phyloP scores from a whole-genome alignment of 805 yeast genomes.

The Myxozyma neglecta region DNA sequence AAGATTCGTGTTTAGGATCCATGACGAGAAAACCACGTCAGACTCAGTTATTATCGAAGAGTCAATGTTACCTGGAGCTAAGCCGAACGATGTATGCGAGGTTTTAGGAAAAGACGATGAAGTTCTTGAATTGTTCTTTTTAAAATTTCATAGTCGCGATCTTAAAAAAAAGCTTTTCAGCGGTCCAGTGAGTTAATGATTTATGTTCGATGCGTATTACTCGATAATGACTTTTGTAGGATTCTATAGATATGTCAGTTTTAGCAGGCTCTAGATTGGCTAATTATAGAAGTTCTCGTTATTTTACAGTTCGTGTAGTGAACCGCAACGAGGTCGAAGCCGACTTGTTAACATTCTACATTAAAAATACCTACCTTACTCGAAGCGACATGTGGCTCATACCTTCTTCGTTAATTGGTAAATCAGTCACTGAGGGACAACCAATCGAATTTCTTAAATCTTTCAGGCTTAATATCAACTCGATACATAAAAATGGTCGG shows the following conservation, averaged over 20 bases:
- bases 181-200: constrained; percentile 5
- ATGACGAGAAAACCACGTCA: constrained; percentile 58
- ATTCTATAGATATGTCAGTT: constrained; percentile 24
- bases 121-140: constrained; percentile 17
- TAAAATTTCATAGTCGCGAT: constrained; percentile 18
- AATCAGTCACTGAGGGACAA: constrained; percentile 69
- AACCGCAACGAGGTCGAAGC: constrained; percentile 42
- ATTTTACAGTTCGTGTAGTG: constrained; percentile 18
- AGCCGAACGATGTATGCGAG: constrained; percentile 68
- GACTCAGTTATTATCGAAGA: constrained; percentile 62
- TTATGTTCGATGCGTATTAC: neutral
- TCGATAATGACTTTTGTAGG: neutral
- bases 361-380: constrained; percentile 76
- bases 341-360: constrained; percentile 77
- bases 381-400: constrained; percentile 93
- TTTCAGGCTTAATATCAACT: constrained; percentile 61
- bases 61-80: constrained; percentile 55
- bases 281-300: constrained; percentile 20
- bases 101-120: constrained; percentile 28
- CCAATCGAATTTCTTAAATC: constrained; percentile 60
- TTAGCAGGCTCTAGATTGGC: constrained; percentile 26
- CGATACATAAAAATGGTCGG: constrained; percentile 45
- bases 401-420: constrained; percentile 58
- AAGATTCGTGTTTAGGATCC: constrained; percentile 43
- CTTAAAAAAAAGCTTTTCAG: constrained; percentile 14